phyloP scores from a whole-genome alignment of 2,329 filamentous ascomycete genomes.

The Fusarium armeniacum region DNA sequence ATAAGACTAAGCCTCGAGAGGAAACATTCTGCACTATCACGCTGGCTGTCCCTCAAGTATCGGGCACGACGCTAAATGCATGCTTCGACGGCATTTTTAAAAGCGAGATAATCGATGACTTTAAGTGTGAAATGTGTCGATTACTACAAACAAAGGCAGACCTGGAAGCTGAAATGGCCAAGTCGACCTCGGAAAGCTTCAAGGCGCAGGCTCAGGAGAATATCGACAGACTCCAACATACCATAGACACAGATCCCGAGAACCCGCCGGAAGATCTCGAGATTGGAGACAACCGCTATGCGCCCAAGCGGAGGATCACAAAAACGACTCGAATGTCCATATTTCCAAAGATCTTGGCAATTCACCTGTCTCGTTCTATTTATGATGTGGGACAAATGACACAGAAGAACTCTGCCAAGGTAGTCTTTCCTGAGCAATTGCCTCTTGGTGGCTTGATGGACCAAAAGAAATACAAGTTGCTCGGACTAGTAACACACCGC shows the following conservation, averaged over 20 bases:
- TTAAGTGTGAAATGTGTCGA: conserved; percentile 93
- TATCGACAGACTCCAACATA: conserved; percentile 75
- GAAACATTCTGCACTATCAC: conserved; percentile 94
- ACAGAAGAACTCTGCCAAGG: conserved; percentile 94
- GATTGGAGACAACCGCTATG: conserved; percentile 79
- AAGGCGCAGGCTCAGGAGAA: conserved; percentile 67
- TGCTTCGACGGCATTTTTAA: conserved; percentile 97
- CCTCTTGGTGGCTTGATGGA: conserved; percentile 84
- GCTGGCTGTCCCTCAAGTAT: conserved; percentile 87
- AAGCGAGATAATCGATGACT: conserved; percentile 96
- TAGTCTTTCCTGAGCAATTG: conserved; percentile 89
- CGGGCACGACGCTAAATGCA: conserved; percentile 82
- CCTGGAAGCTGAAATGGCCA: conserved; percentile 71
- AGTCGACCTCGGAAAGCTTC: conserved; percentile 66
- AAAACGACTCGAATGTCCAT: conserved; percentile 87
- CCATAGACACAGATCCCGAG: conserved; percentile 87
- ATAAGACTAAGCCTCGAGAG: conserved; percentile 85
- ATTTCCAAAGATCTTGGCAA: conserved; percentile 90
- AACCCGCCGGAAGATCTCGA: conserved; percentile 77
- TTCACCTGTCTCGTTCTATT: conserved; percentile 94
- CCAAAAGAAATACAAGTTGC: conserved; percentile 84
- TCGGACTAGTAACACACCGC: conserved; percentile 92
- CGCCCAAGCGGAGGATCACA: conserved; percentile 86
- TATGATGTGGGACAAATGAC: conserved; percentile 83
- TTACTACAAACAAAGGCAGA: conserved; percentile 81